Evolutionary conservation across 495 filamentous ascomycete genomes (phyloP), one percentile per base, ranked within the genome.

Genomic region (Apiosordaria backusii): DNA sequence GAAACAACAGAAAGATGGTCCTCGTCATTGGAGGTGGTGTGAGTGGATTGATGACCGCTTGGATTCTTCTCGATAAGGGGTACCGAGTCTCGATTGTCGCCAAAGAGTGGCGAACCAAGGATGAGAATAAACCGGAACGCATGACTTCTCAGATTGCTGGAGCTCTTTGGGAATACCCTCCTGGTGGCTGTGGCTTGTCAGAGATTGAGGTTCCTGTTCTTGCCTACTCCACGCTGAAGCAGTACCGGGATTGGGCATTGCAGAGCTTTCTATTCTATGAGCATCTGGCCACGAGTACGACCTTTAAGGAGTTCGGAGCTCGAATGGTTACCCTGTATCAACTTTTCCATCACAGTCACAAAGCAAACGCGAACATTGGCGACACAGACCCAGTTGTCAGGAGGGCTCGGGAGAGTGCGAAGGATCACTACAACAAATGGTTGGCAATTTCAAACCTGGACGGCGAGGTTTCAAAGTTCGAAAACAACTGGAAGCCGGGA

Each of bases 231-330:
- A 21, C 9, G 0, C 19, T 21, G 16, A 6, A 7, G 53, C 53
- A 55, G 19, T 21, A 1, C 18, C 53, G 22, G 22, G 4, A 3
- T 3, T 55, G 53, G 53, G 53, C 53, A 18, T 7, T 55, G 53
- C 53, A 55, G 18, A 55, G 53, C 53, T 55, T 21, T 55, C 19
- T 21, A n/a, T 55, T 55, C 53, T 55, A 55, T 13, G 19, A 55
- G 19, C n/a, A 55, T 6, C 13, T 21, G 5, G n/a, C n/a, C 53
- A 21, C 9, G 4, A 55, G 21, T n/a, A n/a, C n/a, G 18, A 55
- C 6, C 13, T 18, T 24, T 5, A 21, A 55, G 16, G 35, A 13
- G 35, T 45, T 45, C 35, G 35, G 13, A 13, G 5, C 35, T 13
- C 6, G 35, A 45, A 45, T 45, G 35, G 10, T 45, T 15, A 13